phyloP scores from a whole-genome alignment of 768 basidiomycete species.

The Tulasnella sp. region DNA sequence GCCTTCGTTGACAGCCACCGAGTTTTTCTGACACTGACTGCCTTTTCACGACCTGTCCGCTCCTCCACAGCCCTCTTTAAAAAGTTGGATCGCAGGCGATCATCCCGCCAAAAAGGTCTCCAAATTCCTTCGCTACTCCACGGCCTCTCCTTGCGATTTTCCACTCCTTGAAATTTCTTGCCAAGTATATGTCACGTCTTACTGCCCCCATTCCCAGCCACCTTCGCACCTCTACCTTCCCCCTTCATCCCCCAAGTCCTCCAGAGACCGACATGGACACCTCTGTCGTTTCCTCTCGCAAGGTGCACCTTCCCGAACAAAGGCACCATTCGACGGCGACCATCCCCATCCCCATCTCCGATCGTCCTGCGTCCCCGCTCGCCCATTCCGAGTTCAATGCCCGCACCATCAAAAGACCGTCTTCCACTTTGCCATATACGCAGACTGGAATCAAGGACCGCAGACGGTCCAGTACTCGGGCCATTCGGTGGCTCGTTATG shows the following conservation, averaged over 20 bases:
- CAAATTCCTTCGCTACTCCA: conserved; percentile 5
- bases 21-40: not conserved
- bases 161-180: not conserved
- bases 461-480: conserved; percentile 22
- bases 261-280: conserved; percentile 8
- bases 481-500: conserved; percentile 45
- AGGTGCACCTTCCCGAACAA: not conserved
- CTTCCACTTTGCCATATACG: conserved; percentile 45
- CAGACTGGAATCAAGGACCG: conserved; percentile 35
- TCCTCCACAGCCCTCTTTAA: not conserved
- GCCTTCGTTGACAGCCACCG: not conserved
- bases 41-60: conserved; percentile 2
- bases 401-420: conserved; percentile 32
- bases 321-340: not conserved
- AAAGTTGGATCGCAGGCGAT: conserved; percentile 7
- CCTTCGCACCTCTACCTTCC: not conserved
- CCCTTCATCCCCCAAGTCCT: conserved; percentile 7
- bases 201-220: conserved; percentile 5
- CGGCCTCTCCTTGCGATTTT: not conserved
- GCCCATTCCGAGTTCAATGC: conserved; percentile 21
- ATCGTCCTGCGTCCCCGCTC: not conserved
- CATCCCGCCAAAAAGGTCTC: not conserved
- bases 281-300: not conserved
- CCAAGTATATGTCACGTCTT: not conserved
- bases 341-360: not conserved